Conservation (phyloP, 352 stramenopile species). For the Phytophthora multivora region DNA sequence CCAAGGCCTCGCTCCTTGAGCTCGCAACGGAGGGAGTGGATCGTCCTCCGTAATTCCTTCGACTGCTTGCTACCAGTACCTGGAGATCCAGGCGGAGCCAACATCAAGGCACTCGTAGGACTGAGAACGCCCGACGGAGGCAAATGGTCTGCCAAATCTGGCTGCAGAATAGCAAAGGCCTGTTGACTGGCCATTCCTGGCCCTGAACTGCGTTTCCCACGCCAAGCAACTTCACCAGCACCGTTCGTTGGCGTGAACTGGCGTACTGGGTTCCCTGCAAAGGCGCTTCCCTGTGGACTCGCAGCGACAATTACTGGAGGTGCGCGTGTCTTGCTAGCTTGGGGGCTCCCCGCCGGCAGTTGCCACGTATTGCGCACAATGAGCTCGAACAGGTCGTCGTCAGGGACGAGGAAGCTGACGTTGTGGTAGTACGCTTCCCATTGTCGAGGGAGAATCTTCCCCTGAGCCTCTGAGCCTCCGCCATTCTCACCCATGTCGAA, state of each 20-base stretch:
- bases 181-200: constrained; percentile 57
- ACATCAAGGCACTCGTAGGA: constrained; percentile 11
- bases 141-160: constrained; percentile 53
- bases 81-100: constrained; percentile 15
- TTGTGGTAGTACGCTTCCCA: constrained; percentile 91
- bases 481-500: constrained; percentile 61
- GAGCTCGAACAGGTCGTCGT: constrained; percentile 92
- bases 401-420: constrained; percentile 81
- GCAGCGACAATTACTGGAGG: constrained; percentile 2
- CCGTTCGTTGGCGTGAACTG: constrained; percentile 20
- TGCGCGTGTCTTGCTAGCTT: constrained; percentile 9
- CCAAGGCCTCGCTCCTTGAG: constrained; percentile 69
- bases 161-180: constrained; percentile 66
- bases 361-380: constrained; percentile 91
- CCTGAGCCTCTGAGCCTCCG: constrained; percentile 1
- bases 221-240: constrained; percentile 8
- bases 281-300: constrained; percentile 7
- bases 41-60: constrained; percentile 66
- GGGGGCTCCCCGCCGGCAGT: constrained; percentile 20
- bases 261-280: constrained; percentile 11
- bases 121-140: constrained; percentile 7
- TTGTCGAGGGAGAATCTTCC: constrained; percentile 49
- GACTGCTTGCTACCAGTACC: constrained; percentile 42
- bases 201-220: constrained; percentile 26
- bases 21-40: constrained; percentile 49